A percentile compares a stretch with the other conserved stretches of the same genome.
These are phyloP conservation scores for Sphaerostilbella broomeana DNA, from an alignment of 2,329 filamentous ascomycete genomes.

Conservation along the genomic window DNA sequence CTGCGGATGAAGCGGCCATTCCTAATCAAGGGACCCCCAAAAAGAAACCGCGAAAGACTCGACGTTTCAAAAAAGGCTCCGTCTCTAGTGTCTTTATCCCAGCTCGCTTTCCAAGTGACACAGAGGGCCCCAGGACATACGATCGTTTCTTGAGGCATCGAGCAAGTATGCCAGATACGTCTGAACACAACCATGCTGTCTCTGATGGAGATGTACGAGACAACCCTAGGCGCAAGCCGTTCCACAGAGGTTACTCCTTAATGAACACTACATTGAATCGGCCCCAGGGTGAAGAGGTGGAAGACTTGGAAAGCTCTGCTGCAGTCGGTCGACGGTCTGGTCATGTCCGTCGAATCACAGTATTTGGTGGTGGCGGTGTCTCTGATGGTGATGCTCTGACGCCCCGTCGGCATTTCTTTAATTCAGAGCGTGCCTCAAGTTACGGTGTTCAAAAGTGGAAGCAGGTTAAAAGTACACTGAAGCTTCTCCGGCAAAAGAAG, in stretches of 20 bases:
- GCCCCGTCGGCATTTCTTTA: slow-evolving; percentile 51
- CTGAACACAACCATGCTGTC: slow-evolving; percentile 54
- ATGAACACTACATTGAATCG: slow-evolving; percentile 41
- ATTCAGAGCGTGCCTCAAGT: slow-evolving; percentile 62
- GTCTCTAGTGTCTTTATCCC: slow-evolving; percentile 62
- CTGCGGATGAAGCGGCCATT: slow-evolving; percentile 65
- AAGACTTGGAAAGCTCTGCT: slow-evolving; percentile 47
- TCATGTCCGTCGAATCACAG: slow-evolving; percentile 60
- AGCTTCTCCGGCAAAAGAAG: slow-evolving; percentile 71
- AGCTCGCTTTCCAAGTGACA: slow-evolving; percentile 36
- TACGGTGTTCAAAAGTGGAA: slow-evolving; percentile 82
- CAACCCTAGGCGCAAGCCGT: slow-evolving; percentile 43
- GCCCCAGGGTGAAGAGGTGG: slow-evolving; percentile 41
- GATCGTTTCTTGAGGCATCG: slow-evolving; percentile 54
- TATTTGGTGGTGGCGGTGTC: slow-evolving; percentile 56
- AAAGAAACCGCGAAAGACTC: slow-evolving; percentile 57
- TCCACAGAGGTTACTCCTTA: slow-evolving; percentile 54
- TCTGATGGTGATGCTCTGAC: slow-evolving; percentile 58
- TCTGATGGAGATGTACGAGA: slow-evolving; percentile 72
- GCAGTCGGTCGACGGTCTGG: slow-evolving; percentile 46
- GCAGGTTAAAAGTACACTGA: slow-evolving; percentile 84
- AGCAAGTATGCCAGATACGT: slow-evolving; percentile 57
- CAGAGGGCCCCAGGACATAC: slow-evolving; percentile 35
- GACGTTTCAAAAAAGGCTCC: slow-evolving; percentile 46
- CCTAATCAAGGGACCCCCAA: slow-evolving; percentile 34